Evolutionary conservation across 768 basidiomycete species (phyloP).

Genomic region (Scleroderma bovista): DNA sequence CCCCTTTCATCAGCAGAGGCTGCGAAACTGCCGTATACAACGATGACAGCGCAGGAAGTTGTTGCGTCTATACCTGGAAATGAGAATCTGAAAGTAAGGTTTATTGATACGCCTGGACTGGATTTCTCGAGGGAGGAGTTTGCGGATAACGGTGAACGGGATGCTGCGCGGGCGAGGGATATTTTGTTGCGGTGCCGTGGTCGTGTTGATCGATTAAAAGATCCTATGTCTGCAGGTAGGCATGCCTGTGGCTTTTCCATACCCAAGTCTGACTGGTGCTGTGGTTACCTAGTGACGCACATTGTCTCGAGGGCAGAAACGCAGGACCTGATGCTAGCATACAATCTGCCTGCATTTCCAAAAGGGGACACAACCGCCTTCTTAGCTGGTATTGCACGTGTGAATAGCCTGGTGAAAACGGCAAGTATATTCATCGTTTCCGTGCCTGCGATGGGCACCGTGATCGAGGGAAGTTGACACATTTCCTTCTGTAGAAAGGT

Average conservation of each 20-base stretch:
- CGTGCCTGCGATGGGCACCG: not conserved
- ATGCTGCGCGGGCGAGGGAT: conserved; percentile 46
- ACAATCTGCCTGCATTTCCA: conserved; percentile 75
- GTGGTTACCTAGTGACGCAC: conserved; percentile 45
- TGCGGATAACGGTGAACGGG: conserved; percentile 27
- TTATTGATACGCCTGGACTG: conserved; percentile 90
- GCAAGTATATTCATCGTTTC: conserved; percentile 32
- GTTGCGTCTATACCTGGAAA: conserved; percentile 42
- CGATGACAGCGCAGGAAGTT: conserved; percentile 66
- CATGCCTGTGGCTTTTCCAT: conserved; percentile 4
- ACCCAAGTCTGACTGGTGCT: conserved; percentile 1
- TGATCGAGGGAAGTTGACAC: conserved; percentile 10
- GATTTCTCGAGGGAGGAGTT: conserved; percentile 37
- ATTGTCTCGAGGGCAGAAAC: conserved; percentile 62
- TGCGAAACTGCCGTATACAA: conserved; percentile 56
- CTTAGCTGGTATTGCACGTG: conserved; percentile 70
- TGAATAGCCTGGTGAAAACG: conserved; percentile 72
- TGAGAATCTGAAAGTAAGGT: conserved; percentile 37
- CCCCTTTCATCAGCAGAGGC: conserved; percentile 36
- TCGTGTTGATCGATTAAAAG: conserved; percentile 79
- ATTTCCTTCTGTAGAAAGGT: conserved; percentile 48
- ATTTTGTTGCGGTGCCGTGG: conserved; percentile 77
- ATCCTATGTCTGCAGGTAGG: conserved; percentile 66
- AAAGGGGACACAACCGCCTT: conserved; percentile 66
- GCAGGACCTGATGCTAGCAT: conserved; percentile 88